Conservation (phyloP, 2,329 filamentous ascomycete species). For the Exophiala bonariae region DNA sequence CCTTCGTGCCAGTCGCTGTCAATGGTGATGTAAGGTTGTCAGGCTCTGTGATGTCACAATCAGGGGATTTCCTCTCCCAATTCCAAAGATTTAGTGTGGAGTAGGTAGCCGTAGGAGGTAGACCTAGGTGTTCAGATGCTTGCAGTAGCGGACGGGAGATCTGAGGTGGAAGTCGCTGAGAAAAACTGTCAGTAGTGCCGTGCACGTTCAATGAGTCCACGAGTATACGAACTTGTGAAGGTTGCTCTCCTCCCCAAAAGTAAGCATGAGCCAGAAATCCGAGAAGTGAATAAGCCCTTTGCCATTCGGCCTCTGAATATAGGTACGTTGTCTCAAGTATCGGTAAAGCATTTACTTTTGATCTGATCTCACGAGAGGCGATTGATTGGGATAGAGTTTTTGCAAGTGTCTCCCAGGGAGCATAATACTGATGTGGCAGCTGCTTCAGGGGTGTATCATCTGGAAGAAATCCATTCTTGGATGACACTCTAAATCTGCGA, state of each 20-base stretch:
- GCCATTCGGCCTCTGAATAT: slow-evolving; percentile 80
- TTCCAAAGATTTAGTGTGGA: slow-evolving; percentile 44
- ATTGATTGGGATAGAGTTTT: slow-evolving; percentile 78
- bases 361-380: slow-evolving; percentile 70
- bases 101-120: slow-evolving; percentile 45
- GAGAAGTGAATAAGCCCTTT: slow-evolving; percentile 74
- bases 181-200: background rate
- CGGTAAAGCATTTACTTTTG: slow-evolving; percentile 73
- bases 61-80: slow-evolving; percentile 26
- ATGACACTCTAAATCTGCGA: slow-evolving; percentile 5
- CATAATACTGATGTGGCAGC: slow-evolving; percentile 81
- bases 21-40: slow-evolving; percentile 36
- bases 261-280: slow-evolving; percentile 77
- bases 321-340: slow-evolving; percentile 75
- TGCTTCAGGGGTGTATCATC: slow-evolving; percentile 70
- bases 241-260: slow-evolving; percentile 76
- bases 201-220: too few species aligned
- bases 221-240: slow-evolving; percentile 58
- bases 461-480: slow-evolving; percentile 76
- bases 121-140: slow-evolving; percentile 37
- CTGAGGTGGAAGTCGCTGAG: slow-evolving; percentile 38
- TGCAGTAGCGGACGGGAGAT: slow-evolving; percentile 39
- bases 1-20: slow-evolving; percentile 41
- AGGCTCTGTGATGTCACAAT: slow-evolving; percentile 36
- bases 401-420: slow-evolving; percentile 81